A percentile compares a stretch with the other conserved stretches of the same genome.
phyloP scores from a whole-genome alignment of 2,329 filamentous ascomycete genomes.

The Neobulgaria alba region DNA sequence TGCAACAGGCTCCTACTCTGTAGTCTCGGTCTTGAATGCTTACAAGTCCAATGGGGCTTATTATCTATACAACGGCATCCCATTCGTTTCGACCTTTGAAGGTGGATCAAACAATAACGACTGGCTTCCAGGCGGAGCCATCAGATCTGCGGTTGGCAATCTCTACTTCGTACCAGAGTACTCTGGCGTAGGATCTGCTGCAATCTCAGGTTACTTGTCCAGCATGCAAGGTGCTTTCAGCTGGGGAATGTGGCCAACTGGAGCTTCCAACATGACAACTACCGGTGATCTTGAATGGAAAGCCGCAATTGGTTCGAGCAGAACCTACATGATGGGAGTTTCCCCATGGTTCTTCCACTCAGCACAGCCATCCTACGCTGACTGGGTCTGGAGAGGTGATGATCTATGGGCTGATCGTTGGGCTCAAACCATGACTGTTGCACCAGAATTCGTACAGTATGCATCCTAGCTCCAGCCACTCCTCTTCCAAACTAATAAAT shows the following conservation, averaged over 20 bases:
- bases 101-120: conserved; percentile 34
- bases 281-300: conserved; percentile 34
- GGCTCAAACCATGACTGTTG: conserved; percentile 38
- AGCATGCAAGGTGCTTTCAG: conserved; percentile 33
- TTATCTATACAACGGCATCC: conserved; percentile 31
- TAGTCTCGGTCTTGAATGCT: conserved; percentile 24
- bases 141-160: conserved; percentile 29
- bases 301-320: conserved; percentile 25
- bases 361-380: conserved; percentile 46
- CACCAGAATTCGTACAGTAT: conserved; percentile 37
- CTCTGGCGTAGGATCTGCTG: conserved; percentile 31
- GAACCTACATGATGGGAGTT: conserved; percentile 46
- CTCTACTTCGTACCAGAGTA: conserved; percentile 41
- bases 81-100: conserved; percentile 46
- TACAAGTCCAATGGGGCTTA: conserved; percentile 30
- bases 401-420: conserved; percentile 52
- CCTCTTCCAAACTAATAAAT: not conserved
- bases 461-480: conserved; percentile 17
- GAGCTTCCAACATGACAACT: conserved; percentile 29
- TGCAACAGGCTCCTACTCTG: conserved; percentile 18
- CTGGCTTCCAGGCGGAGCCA: conserved; percentile 32
- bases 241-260: conserved; percentile 37
- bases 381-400: conserved; percentile 56
- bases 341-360: conserved; percentile 54
- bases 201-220: conserved; percentile 22